phyloP scores from a whole-genome alignment of 805 yeast genomes.

The Saturnispora sanitii region DNA sequence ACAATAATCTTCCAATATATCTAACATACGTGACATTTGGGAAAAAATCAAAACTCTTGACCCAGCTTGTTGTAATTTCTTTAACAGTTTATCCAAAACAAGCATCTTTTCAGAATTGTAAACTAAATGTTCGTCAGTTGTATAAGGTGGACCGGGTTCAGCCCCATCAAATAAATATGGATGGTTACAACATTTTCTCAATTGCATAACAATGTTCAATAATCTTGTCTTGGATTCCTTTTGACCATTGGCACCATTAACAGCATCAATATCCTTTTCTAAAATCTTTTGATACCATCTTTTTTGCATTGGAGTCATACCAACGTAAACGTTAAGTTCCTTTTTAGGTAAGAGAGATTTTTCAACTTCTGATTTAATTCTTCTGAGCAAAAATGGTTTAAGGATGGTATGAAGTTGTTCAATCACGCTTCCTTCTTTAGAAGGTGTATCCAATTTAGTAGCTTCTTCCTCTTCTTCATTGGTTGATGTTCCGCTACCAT shows the following conservation, averaged over 20 bases:
- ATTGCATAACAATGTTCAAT: slow-evolving; percentile 91
- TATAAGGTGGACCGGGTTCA: slow-evolving; percentile 96
- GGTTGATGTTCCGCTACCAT: too few species aligned
- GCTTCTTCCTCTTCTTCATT: slow-evolving; percentile 72
- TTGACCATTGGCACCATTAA: slow-evolving; percentile 91
- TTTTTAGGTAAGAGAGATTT: slow-evolving; percentile 82
- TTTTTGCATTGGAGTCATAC: slow-evolving; percentile 92
- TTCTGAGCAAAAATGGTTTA: slow-evolving; percentile 77
- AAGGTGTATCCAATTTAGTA: slow-evolving; percentile 57
- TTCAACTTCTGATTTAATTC: slow-evolving; percentile 91
- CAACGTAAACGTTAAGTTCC: slow-evolving; percentile 81
- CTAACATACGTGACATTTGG: slow-evolving; percentile 86
- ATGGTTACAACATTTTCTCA: slow-evolving; percentile 93
- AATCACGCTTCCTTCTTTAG: slow-evolving; percentile 76
- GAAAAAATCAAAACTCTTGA: slow-evolving; percentile 87
- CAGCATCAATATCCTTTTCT: slow-evolving; percentile 93
- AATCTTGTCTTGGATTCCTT: slow-evolving; percentile 87
- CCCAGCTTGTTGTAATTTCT: slow-evolving; percentile 62
- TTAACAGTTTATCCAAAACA: slow-evolving; percentile 72
- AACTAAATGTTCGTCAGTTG: slow-evolving; percentile 92
- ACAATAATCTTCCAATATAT: slow-evolving; percentile 89
- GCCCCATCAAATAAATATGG: slow-evolving; percentile 98
- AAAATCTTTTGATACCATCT: slow-evolving; percentile 83
- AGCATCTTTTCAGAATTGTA: slow-evolving; percentile 85
- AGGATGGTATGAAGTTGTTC: slow-evolving; percentile 82